Conservation (phyloP, 1,139 yeast species). For the Blastobotrys proliferans region DNA sequence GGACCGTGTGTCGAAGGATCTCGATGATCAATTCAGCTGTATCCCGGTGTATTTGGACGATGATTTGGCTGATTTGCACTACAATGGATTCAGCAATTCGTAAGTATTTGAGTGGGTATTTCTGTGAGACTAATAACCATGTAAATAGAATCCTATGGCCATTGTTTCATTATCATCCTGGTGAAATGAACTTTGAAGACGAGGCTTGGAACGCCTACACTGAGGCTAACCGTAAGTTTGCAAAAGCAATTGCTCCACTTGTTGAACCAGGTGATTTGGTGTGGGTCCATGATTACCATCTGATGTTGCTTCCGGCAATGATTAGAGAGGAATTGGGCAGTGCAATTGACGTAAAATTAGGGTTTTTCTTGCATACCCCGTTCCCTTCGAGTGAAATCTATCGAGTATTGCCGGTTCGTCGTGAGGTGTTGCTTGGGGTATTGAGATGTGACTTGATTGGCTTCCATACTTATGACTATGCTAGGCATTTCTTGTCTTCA, state of each 20-base stretch:
- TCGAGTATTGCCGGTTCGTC: constrained; percentile 89
- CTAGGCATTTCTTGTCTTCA: constrained; percentile 91
- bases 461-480: constrained; percentile 98
- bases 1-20: constrained; percentile 60
- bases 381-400: constrained; percentile 97
- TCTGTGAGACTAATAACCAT: background rate
- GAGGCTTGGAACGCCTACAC: constrained; percentile 97
- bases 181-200: constrained; percentile 98
- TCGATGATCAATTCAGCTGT: constrained; percentile 76
- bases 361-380: constrained; percentile 96
- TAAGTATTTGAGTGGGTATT: constrained; percentile 3
- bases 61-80: constrained; percentile 89
- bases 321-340: constrained; percentile 59
- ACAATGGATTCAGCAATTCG: constrained; percentile 89
- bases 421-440: constrained; percentile 87
- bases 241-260: constrained; percentile 64
- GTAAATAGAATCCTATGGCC: constrained; percentile 81
- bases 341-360: constrained; percentile 62
- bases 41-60: constrained; percentile 86
- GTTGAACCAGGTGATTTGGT: constrained; percentile 82
- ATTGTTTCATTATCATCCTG: constrained; percentile 96
- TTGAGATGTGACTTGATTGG: constrained; percentile 93
- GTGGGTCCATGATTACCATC: constrained; percentile 98
- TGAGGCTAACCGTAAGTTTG: constrained; percentile 85
- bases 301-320: constrained; percentile 93